A percentile compares a stretch with the other conserved stretches of the same genome.
These are phyloP conservation scores for Serendipita sp. DNA, from an alignment of 768 basidiomycete species.

Conservation along the genomic window DNA sequence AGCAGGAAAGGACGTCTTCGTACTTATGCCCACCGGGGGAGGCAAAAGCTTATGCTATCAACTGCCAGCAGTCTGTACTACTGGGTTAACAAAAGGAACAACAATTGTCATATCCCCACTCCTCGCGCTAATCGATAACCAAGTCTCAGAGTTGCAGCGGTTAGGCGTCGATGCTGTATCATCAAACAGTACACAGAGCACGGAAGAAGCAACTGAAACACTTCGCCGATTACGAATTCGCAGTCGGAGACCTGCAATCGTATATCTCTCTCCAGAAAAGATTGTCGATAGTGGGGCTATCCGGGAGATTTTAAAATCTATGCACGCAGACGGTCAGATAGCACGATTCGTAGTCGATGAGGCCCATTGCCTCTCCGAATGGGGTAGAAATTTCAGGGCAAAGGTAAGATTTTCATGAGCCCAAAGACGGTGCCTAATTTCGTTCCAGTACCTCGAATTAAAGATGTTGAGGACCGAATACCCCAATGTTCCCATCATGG, in stretches of 20 bases:
- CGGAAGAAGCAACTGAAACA: slow-evolving; percentile 21
- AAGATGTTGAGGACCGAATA: slow-evolving; percentile 53
- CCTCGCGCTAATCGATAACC: slow-evolving; percentile 76
- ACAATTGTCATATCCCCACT: slow-evolving; percentile 86
- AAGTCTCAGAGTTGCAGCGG: slow-evolving; percentile 48
- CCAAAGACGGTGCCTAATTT: not conserved
- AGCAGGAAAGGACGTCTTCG: slow-evolving; percentile 72
- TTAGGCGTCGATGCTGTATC: slow-evolving; percentile 55
- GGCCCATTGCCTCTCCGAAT: slow-evolving; percentile 84
- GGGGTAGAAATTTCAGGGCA: slow-evolving; percentile 90
- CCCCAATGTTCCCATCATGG: slow-evolving; percentile 80
- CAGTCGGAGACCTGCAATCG: slow-evolving; percentile 38
- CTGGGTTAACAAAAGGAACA: slow-evolving; percentile 58
- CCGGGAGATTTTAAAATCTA: slow-evolving; percentile 34
- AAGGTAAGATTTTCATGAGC: slow-evolving; percentile 32
- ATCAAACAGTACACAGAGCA: slow-evolving; percentile 41
- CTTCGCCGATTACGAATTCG: slow-evolving; percentile 28
- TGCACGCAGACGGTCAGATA: slow-evolving; percentile 41
- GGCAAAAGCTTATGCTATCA: slow-evolving; percentile 83
- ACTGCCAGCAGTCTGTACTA: slow-evolving; percentile 69
- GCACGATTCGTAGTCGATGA: slow-evolving; percentile 93
- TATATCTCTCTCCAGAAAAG: slow-evolving; percentile 90
- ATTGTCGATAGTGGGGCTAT: slow-evolving; percentile 45
- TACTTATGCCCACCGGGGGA: slow-evolving; percentile 92
- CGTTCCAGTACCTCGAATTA: slow-evolving; percentile 47